Evolutionary conservation across 345 rosid species (phyloP).

Genomic region (Pelargonium nanum): DNA sequence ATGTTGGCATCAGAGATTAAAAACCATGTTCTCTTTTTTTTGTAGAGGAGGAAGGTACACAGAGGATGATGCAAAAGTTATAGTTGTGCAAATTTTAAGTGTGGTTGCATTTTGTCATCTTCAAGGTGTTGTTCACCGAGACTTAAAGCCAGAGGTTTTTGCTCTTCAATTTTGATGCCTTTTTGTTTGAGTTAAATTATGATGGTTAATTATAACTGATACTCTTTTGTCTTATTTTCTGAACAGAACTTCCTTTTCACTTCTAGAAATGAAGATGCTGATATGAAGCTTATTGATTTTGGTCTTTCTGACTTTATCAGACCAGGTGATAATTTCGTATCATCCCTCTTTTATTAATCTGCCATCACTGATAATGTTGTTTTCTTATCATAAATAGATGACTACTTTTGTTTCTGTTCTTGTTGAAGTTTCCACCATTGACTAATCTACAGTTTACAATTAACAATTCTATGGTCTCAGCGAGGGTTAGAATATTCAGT

Average conservation of each 20-base stretch:
- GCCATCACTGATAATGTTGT: not conserved
- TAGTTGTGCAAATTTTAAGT: constrained; percentile 63
- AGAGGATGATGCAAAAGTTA: constrained; percentile 80
- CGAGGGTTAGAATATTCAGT: not conserved
- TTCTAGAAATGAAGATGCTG: constrained; percentile 23
- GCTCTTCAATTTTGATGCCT: not conserved
- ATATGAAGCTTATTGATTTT: constrained; percentile 35
- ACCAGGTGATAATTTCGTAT: constrained; percentile 40
- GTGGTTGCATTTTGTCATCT: constrained; percentile 90
- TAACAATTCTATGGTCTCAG: not conserved
- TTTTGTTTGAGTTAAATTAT: not conserved
- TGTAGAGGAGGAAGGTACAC: constrained; percentile 85
- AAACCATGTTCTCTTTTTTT: not conserved
- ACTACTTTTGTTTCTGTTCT: no score
- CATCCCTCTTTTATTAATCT: constrained; percentile 1
- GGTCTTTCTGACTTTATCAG: constrained; percentile 79
- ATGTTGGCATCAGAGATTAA: not conserved
- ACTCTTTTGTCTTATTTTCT: constrained; percentile 7
- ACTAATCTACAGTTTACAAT: no score
- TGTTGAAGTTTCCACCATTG: no score
- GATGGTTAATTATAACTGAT: constrained; percentile 7
- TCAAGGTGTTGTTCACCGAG: constrained; percentile 97
- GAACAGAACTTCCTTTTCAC: constrained; percentile 47
- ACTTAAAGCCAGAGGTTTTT: constrained; percentile 86
- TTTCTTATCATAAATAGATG: not conserved